Conservation (phyloP, 371 early-diverging fungal species). For the Lichtheimia hyalospora region DNA sequence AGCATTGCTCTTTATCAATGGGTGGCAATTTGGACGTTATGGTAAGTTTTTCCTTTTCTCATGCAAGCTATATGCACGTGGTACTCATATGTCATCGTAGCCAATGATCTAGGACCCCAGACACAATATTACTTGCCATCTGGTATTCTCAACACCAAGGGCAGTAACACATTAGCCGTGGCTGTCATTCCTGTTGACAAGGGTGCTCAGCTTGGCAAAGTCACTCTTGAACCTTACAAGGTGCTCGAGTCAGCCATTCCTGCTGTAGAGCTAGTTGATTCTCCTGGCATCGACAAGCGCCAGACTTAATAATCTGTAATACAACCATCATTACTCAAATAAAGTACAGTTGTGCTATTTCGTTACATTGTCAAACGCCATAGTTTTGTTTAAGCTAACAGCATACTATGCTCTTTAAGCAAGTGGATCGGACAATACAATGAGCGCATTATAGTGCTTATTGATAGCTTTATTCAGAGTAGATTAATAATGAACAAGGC, state of each 20-base stretch:
- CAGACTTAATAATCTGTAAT: background rate
- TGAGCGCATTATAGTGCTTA: too few relatives aligned
- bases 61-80: background rate
- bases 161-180: constrained; percentile 17
- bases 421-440: too few relatives aligned
- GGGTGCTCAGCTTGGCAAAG: constrained; percentile 11
- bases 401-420: too few relatives aligned
- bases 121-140: constrained; percentile 16
- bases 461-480: too few relatives aligned
- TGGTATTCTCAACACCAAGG: constrained; percentile 25
- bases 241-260: constrained; percentile 15
- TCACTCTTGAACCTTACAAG: constrained; percentile 13
- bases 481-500: too few relatives aligned
- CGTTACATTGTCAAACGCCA: too few relatives aligned
- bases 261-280: constrained; percentile 10
- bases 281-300: constrained; percentile 11
- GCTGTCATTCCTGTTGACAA: constrained; percentile 19
- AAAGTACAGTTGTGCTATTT: too few relatives aligned
- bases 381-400: too few relatives aligned
- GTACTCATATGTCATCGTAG: background rate
- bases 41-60: constrained; percentile 1
- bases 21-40: constrained; percentile 28
- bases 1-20: constrained; percentile 21
- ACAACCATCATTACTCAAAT: too few relatives aligned
- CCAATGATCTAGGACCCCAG: constrained; percentile 24